These are phyloP conservation scores for Dipteronia sinensis DNA, from an alignment of 345 rosid species.

Conservation along the genomic window DNA sequence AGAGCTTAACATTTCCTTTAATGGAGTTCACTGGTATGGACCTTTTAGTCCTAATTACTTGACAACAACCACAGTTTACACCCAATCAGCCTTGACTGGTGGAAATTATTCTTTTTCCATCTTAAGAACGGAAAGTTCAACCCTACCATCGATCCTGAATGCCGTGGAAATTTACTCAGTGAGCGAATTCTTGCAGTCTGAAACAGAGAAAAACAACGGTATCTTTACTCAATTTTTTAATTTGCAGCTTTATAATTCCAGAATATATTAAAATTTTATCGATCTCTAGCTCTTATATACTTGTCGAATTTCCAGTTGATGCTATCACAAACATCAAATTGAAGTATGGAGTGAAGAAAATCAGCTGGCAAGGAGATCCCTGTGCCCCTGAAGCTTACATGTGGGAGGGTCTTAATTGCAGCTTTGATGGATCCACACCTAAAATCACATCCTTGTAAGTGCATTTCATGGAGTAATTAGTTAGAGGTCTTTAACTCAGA, in stretches of 20 bases:
- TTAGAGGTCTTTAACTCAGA: too few relatives aligned
- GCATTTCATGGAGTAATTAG: not conserved
- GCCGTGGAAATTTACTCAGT: conserved; percentile 27
- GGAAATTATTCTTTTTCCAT: conserved; percentile 21
- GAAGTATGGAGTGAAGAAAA: conserved; percentile 16
- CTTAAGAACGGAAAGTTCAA: conserved; percentile 13
- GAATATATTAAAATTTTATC: not conserved
- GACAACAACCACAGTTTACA: conserved; percentile 17
- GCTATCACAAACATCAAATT: conserved; percentile 28
- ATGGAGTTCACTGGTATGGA: conserved; percentile 18
- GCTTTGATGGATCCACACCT: conserved; percentile 4
- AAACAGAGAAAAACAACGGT: conserved; percentile 24
- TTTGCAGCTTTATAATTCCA: not conserved
- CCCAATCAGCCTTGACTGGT: conserved; percentile 2
- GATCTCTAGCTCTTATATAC: not conserved
- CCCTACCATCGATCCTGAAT: conserved; percentile 27
- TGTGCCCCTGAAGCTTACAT: conserved; percentile 27
- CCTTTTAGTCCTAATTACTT: conserved; percentile 25
- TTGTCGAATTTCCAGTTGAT: conserved; percentile 19
- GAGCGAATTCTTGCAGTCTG: conserved; percentile 8
- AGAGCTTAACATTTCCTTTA: conserved; percentile 19
- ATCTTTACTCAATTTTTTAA: not conserved
- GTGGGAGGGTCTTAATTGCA: conserved; percentile 37
- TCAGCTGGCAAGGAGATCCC: conserved; percentile 42
- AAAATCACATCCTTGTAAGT: conserved; percentile 25